Evolutionary conservation across 306 rosid genomes (phyloP).

Genomic region (Benincasa hispida): DNA sequence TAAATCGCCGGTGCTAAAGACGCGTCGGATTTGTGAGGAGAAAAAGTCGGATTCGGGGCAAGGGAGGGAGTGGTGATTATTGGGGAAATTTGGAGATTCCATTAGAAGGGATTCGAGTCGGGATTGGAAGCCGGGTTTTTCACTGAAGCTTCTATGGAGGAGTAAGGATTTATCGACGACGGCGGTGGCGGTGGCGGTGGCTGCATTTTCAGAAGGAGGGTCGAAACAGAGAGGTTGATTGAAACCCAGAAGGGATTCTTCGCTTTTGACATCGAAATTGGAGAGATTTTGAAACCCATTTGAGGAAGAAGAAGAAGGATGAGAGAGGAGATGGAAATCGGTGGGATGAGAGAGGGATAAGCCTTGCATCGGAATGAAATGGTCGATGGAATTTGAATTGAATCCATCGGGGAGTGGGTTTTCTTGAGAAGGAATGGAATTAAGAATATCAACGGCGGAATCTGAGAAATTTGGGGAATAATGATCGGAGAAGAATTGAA

Average conservation of each 20-base stretch:
- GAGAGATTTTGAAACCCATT: slow-evolving; percentile 27
- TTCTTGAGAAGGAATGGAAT: neutral
- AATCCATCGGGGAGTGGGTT: slow-evolving; percentile 18
- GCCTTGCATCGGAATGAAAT: slow-evolving; percentile 22
- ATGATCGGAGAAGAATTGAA: slow-evolving; percentile 28
- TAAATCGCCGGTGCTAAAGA: slow-evolving; percentile 64
- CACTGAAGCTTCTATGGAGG: slow-evolving; percentile 55
- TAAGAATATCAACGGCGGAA: slow-evolving; percentile 20
- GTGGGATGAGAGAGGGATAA: slow-evolving; percentile 22
- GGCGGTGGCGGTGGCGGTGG: slow-evolving; percentile 11
- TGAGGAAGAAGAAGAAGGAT: neutral
- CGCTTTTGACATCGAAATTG: slow-evolving; percentile 36
- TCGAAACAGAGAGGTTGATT: slow-evolving; percentile 41
- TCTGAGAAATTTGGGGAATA: slow-evolving; percentile 24
- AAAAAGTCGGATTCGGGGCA: slow-evolving; percentile 34
- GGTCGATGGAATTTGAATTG: slow-evolving; percentile 17
- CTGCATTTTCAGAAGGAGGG: slow-evolving; percentile 21
- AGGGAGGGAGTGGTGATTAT: slow-evolving; percentile 16
- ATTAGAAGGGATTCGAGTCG: slow-evolving; percentile 17
- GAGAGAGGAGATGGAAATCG: slow-evolving; percentile 8
- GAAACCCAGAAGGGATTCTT: slow-evolving; percentile 28
- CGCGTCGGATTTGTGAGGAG: slow-evolving; percentile 40
- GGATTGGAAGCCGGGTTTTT: slow-evolving; percentile 35
- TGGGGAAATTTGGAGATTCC: slow-evolving; percentile 29
- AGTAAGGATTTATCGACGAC: slow-evolving; percentile 24